These are phyloP conservation scores for Cyphellophora europaea DNA, from an alignment of 2,329 filamentous ascomycete species.

Conservation along the genomic window DNA sequence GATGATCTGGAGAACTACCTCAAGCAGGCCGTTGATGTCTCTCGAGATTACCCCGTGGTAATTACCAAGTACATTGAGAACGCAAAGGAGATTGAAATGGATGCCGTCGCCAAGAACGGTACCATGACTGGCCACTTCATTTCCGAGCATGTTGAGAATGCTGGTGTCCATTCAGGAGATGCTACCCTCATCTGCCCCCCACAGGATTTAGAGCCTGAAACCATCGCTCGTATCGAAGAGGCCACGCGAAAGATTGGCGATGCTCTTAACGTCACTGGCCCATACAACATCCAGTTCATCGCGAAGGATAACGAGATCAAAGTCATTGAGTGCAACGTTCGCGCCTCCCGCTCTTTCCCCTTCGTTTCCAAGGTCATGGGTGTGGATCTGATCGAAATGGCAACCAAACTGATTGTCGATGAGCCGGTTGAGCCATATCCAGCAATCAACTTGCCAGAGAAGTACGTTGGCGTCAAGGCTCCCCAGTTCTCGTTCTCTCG, in stretches of 20 bases:
- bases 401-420: constrained; percentile 90
- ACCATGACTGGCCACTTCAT: constrained; percentile 91
- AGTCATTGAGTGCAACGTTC: constrained; percentile 98
- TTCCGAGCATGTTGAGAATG: constrained; percentile 97
- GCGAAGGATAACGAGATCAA: constrained; percentile 99
- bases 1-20: constrained; percentile 84
- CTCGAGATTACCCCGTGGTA: constrained; percentile 89
- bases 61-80: constrained; percentile 99
- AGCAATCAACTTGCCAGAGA: constrained; percentile 59
- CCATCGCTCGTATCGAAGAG: constrained; percentile 83
- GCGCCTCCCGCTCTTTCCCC: constrained; percentile 90
- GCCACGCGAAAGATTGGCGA: constrained; percentile 91
- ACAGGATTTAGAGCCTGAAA: constrained; percentile 83
- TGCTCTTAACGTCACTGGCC: constrained; percentile 89
- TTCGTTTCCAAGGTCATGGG: constrained; percentile 99
- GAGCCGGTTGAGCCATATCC: constrained; percentile 77
- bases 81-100: constrained; percentile 99
- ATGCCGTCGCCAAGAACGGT: constrained; percentile 86
- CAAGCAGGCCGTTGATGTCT: constrained; percentile 84
- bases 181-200: constrained; percentile 91
- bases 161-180: constrained; percentile 96
- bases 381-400: constrained; percentile 95
- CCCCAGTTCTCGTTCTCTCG: constrained; percentile 99
- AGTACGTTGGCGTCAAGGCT: constrained; percentile 94
- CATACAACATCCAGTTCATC: constrained; percentile 99